Evolutionary conservation across 2,329 filamentous ascomycete species (phyloP), one percentile per base, ranked within the genome.

Genomic region (Fusarium transvaalense): DNA sequence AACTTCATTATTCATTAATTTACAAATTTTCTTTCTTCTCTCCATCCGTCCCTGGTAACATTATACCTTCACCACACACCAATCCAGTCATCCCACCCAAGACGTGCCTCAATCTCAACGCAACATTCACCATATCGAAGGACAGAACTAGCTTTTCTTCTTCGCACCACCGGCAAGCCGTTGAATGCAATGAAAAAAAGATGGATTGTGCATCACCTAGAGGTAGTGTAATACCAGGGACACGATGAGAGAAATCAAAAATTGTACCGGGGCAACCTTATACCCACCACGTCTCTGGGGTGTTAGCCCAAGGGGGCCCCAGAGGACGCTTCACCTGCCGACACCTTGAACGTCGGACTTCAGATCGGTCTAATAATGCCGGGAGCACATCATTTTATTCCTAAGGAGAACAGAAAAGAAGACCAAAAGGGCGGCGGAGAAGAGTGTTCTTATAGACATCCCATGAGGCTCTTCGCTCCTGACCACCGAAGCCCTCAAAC

Each of bases 151-250:
- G 8, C 12, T 23, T 56, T 43, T 43, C 23, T 57, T 57, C 50
- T 58, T 58, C 19, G 14, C 38, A 43, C 31, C 38, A 56, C 23
- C 15, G 9, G 50, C 55, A 43, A 58, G 55, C 50, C 38, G 17
- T 10, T 56, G 31, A 56, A 56, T 58, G 50, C 19, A 56, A 58
- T 56, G 19, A 56, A 56, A 56, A 56, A 57, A 53, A 32, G 4
- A 32, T 19, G 27, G 17, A n/a, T 14, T 23, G 13, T 29, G 31
- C 19, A 42, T 56, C 38, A 56, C 39, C 50, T 25, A 21, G 50
- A 45, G 37, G 41, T 43, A 56, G 29, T 56, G 50, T 34, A 58
- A 58, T 37, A 37, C 46, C 23, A 50, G 32, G 32, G 21, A 37
- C 23, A 39, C 51, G 25, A 32, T 55, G 54, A 23, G 10, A 23